Evolutionary conservation across 352 stramenopile genomes (phyloP).

Genomic region (Phytophthora pluvialis): DNA sequence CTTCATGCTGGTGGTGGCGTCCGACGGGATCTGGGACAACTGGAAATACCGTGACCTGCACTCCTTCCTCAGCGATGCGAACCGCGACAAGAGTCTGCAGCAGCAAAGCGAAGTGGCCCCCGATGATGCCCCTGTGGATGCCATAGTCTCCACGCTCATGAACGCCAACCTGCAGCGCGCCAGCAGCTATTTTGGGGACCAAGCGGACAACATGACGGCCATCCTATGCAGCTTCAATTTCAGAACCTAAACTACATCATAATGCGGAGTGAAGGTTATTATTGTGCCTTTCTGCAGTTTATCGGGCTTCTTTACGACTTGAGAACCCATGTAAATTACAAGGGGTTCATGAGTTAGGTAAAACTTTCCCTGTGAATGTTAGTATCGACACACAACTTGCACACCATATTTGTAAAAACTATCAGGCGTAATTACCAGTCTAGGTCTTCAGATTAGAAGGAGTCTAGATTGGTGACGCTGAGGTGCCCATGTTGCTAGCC

Average conservation of each 20-base stretch:
- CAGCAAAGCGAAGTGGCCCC: conserved; percentile 10
- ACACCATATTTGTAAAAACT: no score
- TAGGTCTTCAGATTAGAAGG: no score
- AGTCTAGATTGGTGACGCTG: no score
- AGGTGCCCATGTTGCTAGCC: no score
- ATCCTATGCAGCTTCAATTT: conserved; percentile 60
- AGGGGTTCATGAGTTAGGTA: no score
- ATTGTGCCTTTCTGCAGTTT: no score
- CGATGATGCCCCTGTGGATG: conserved; percentile 30
- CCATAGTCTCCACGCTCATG: conserved; percentile 56
- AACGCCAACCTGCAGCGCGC: conserved; percentile 65
- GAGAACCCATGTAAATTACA: no score
- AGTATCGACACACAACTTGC: no score
- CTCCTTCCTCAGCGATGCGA: conserved; percentile 43
- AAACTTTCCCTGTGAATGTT: no score
- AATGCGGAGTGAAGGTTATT: neutral
- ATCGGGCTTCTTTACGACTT: no score
- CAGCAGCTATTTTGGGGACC: conserved; percentile 72
- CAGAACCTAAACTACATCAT: conserved; percentile 6
- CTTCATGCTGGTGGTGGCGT: conserved; percentile 73
- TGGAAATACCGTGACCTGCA: conserved; percentile 86
- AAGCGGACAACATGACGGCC: conserved; percentile 91
- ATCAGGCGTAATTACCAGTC: no score
- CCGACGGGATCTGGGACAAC: conserved; percentile 91
- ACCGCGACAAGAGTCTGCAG: conserved; percentile 8